Evolutionary conservation across 164 flowering plant species (phyloP).

Genomic region (Piper betle): DNA sequence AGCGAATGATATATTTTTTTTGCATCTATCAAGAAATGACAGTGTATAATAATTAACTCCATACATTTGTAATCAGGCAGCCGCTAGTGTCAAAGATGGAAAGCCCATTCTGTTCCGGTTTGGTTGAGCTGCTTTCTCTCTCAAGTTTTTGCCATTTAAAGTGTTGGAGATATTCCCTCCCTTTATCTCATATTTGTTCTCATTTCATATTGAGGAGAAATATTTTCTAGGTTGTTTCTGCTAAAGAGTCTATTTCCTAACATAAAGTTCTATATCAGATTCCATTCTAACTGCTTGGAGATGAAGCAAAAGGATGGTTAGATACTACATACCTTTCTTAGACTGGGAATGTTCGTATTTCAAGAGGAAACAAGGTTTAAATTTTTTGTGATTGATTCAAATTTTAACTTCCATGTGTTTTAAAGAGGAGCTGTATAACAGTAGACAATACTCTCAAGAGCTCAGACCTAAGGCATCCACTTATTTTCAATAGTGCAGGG

Average conservation of each 20-base stretch:
- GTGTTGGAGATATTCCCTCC: too few relatives aligned
- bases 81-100: slow-evolving; percentile 67
- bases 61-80: slow-evolving; percentile 39
- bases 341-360: slow-evolving; percentile 82
- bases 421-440: neutral
- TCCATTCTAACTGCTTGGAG: slow-evolving; percentile 91
- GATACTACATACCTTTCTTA: slow-evolving; percentile 81
- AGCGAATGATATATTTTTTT: neutral
- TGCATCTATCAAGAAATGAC: neutral
- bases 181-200: too few relatives aligned
- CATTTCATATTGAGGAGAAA: too few relatives aligned
- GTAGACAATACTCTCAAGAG: neutral
- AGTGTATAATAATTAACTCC: neutral
- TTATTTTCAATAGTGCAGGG: slow-evolving; percentile 76
- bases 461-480: neutral
- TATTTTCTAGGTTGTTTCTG: too few relatives aligned
- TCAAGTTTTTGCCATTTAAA: slow-evolving; percentile 88
- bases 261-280: slow-evolving; percentile 98
- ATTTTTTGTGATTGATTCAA: neutral
- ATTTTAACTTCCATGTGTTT: neutral
- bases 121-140: slow-evolving; percentile 88
- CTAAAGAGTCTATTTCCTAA: too few relatives aligned
- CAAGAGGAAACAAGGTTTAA: slow-evolving; percentile 88
- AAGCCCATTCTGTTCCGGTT: slow-evolving; percentile 73
- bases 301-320: slow-evolving; percentile 97